Base-by-base conservation (phyloP, 352 stramenopile genomes). In the Phytopythium cucurbitacearum region DNA sequence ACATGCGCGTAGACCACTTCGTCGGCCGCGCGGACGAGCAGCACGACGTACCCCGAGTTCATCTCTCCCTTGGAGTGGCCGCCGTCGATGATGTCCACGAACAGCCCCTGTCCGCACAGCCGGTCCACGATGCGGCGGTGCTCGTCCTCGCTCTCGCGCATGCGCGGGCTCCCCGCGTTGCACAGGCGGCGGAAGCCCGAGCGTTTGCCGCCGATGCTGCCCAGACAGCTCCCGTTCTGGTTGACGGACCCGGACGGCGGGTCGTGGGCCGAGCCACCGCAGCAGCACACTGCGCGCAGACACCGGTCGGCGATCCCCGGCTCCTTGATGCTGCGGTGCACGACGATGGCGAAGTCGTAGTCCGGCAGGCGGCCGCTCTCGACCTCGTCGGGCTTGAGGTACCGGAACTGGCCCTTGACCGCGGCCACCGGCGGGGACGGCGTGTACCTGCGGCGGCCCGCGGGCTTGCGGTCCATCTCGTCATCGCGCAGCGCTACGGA, bases 11-110 rank as follows among this genome's bases (percentile, higher is more conserved):
- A 58, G 12, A 91, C 68, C 32, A 90, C 73, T 6, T 70, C 54
- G 46, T 91, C 78, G 3, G 76, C 60, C 3, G 81, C 80, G 42
- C 74, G 73, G 38, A 92, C 58, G 40, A 94, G 60, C 34, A 94
- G 39, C 51, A 94, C 91, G 32, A 92, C 71, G 41, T 78, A 94
- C 36, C 82, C 80, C 0, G 80, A 83, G 56, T 89, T 85, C 74
- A 93, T 91, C 51, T 93, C 80, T 1, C 80, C 76, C 32, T 86
- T 87, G 13, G 80, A 85, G 51, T 94, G 73, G 16, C 81, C 82
- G 32, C 81, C 84, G 56, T 92, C 84, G 47, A 94, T 90, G 38
- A 94, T 90, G 54, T 94, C 84, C 40, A 94, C 81, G 3, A 85
- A 51, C 0, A 94, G 39, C 0, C 84, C 84, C 64, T 92, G 73